Evolutionary conservation across 2,329 filamentous ascomycete species (phyloP), one percentile per base, ranked within the genome.

Genomic region (Cercospora zeae-maydis): DNA sequence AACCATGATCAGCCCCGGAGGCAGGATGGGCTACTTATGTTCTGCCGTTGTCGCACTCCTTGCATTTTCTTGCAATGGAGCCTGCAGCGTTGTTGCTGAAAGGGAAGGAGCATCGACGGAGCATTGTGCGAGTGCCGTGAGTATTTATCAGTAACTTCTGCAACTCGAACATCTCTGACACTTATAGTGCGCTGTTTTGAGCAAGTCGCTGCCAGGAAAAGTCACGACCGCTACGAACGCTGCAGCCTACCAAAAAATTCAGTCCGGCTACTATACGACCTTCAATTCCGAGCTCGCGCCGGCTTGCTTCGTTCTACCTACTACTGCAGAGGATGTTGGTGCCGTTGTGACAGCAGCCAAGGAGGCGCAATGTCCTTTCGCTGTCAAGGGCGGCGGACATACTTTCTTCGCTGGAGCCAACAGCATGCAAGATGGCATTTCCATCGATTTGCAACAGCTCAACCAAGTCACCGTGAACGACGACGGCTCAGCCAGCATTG

Each of bases 311-410:
- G 47, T 69, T n/a, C 33, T 45, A 19, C 66, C 66, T 4, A 34
- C 39, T 7, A 36, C 36, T 39, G 51, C 63, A 24, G 42, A 62
- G 49, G 60, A 67, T 30, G 65, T 67, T 10, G 57, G 58, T 10
- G 16, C 56, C 27, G 58, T 65, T 30, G n/a, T 65, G n/a, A 56
- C 47, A 19, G 49, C 62, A 14, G 37, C 59, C 1, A 63, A 57
- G 24, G 27, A 45, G n/a, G 47, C 58, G 3, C 34, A 67, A 58
- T 71, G 70, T 58, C 64, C 61, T 1, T 73, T 74, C 45, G 72
- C 72, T 16, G 67, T 73, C 4, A 69, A 68, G 53, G 66, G 66
- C 45, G 73, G 72, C 8, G 73, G 73, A 6, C 72, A 73, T 58
- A 61, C 68, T 14, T 57, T 65, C n/a, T 70, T 66, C 16, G 45